These are phyloP conservation scores for Bonnemaisonia californica DNA, from an alignment of 31 red algal genomes.

Conservation along the genomic window DNA sequence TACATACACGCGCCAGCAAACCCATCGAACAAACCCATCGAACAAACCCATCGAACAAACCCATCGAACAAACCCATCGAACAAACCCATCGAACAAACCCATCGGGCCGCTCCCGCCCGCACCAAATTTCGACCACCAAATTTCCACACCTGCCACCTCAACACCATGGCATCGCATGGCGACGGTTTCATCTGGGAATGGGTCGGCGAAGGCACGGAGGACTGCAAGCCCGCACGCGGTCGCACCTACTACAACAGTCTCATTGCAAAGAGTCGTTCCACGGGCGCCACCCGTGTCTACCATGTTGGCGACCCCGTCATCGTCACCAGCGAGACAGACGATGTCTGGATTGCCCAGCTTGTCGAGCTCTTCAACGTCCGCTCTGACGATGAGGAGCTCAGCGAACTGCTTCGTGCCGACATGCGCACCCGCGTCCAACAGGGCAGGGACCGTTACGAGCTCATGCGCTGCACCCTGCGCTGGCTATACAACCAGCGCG, in stretches of 20 bases:
- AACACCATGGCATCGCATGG: neutral
- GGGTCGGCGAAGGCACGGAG: neutral
- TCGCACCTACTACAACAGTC: slow-evolving; percentile 19
- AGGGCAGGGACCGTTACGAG: neutral
- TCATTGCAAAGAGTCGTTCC: neutral
- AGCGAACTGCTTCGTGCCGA: slow-evolving; percentile 4
- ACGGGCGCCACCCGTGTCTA: slow-evolving; percentile 13
- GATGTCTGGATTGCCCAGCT: slow-evolving; percentile 50
- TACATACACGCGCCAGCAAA: too few relatives aligned
- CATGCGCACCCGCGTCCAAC: neutral
- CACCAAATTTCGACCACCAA: neutral
- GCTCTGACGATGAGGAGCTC: slow-evolving; percentile 21
- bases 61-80: too few relatives aligned
- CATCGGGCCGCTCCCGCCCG: neutral
- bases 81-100: too few relatives aligned
- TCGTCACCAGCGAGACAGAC: slow-evolving; percentile 25
- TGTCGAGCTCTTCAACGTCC: slow-evolving; percentile 46
- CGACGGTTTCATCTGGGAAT: neutral
- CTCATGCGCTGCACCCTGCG: slow-evolving; percentile 47
- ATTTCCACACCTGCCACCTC: neutral
- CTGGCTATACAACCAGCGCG: slow-evolving; percentile 45
- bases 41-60: too few relatives aligned
- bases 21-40: too few relatives aligned
- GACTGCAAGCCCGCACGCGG: slow-evolving; percentile 1
- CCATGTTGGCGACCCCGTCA: slow-evolving; percentile 50